Percentiles rank a stretch among this genome's conserved stretches.
These are phyloP conservation scores for Thelonectria discophora DNA, from an alignment of 2,329 filamentous ascomycete species.

Conservation along the genomic window DNA sequence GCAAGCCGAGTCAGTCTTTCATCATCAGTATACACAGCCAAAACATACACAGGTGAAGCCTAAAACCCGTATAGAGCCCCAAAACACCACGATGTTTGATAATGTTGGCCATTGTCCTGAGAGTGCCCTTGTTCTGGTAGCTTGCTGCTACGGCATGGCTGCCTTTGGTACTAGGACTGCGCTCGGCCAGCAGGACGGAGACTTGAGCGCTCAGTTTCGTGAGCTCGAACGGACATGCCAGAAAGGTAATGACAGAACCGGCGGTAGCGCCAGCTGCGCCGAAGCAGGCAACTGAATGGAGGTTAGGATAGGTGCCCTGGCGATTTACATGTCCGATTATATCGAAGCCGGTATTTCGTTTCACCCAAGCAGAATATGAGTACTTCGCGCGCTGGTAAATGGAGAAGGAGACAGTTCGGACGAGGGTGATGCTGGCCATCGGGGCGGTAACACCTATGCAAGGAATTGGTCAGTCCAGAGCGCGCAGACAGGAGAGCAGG, in stretches of 20 bases:
- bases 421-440: constrained; percentile 80
- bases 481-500: neutral
- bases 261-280: constrained; percentile 80
- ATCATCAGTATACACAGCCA: neutral
- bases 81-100: constrained; percentile 75
- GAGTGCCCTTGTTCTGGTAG: constrained; percentile 80
- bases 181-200: constrained; percentile 75
- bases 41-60: constrained; percentile 77
- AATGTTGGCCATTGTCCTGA: constrained; percentile 80
- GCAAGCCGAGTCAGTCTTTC: constrained; percentile 25
- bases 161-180: constrained; percentile 49
- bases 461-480: constrained; percentile 25
- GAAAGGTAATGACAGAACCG: constrained; percentile 79
- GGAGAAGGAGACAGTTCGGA: constrained; percentile 80
- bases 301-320: constrained; percentile 73
- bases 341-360: constrained; percentile 71
- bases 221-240: constrained; percentile 88
- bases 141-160: constrained; percentile 70
- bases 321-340: constrained; percentile 78
- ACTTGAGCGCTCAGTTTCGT: constrained; percentile 91
- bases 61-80: constrained; percentile 83
- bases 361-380: constrained; percentile 75
- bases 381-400: constrained; percentile 83
- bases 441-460: constrained; percentile 76
- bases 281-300: constrained; percentile 79